A percentile compares a stretch with the other conserved stretches of the same genome.
These are phyloP conservation scores for Polygonum aviculare DNA, from an alignment of 148 eudicot genomes.

Conservation along the genomic window DNA sequence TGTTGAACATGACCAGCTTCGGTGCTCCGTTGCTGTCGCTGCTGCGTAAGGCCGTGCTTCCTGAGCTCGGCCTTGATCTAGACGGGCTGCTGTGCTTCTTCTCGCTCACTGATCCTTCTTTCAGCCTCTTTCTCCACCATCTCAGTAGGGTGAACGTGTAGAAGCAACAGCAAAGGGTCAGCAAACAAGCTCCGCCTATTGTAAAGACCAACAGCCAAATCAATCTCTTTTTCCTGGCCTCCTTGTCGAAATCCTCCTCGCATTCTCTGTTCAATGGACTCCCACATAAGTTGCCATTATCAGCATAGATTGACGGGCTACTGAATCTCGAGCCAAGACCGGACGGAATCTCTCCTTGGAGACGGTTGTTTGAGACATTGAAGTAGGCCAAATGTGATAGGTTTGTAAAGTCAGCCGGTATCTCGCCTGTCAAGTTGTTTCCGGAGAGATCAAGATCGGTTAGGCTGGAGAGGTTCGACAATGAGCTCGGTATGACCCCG, in stretches of 20 bases:
- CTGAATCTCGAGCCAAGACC: conserved; percentile 38
- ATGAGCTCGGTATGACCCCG: conserved; percentile 51
- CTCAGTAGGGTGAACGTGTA: conserved; percentile 39
- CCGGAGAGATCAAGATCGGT: conserved; percentile 49
- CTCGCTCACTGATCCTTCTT: conserved; percentile 30
- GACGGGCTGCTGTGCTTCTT: conserved; percentile 71
- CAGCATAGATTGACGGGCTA: conserved; percentile 35
- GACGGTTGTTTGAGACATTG: conserved; percentile 50
- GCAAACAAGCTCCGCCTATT: conserved; percentile 36
- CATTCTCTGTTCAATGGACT: conserved; percentile 42
- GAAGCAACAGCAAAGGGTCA: conserved; percentile 47
- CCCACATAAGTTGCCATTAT: conserved; percentile 57
- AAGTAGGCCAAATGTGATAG: conserved; percentile 37
- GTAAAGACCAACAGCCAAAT: conserved; percentile 34
- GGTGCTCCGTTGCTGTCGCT: conserved; percentile 64
- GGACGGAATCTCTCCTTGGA: conserved; percentile 67
- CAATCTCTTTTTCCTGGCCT: conserved; percentile 29
- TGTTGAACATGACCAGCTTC: conserved; percentile 75
- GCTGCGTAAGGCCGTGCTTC: conserved; percentile 42
- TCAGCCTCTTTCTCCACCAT: conserved; percentile 52
- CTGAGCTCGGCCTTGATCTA: conserved; percentile 44
- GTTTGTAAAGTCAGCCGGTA: conserved; percentile 45
- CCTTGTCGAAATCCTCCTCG: conserved; percentile 15
- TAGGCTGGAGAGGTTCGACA: conserved; percentile 41
- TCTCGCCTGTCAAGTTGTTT: conserved; percentile 46